A percentile compares a stretch with the other conserved stretches of the same genome.
phyloP scores from a whole-genome alignment of 306 rosid species.

The Ormosia emarginata region DNA sequence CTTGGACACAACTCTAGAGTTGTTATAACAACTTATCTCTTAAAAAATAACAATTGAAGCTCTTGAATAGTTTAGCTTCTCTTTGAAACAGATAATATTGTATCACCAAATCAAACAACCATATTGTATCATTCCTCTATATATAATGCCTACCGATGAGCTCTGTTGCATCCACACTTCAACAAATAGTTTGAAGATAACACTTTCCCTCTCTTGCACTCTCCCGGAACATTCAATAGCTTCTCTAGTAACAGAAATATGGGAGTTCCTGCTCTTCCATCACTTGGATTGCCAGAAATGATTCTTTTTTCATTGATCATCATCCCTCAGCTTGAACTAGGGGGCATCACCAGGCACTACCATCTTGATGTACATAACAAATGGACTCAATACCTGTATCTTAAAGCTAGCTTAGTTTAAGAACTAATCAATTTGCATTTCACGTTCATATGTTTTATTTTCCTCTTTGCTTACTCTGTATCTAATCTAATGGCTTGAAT shows the following conservation, averaged over 20 bases:
- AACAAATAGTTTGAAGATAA: background rate
- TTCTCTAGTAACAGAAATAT: conserved; percentile 3
- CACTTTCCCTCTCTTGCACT: background rate
- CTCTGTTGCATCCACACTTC: conserved; percentile 6
- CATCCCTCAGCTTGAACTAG: conserved; percentile 37
- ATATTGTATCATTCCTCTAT: conserved; percentile 11
- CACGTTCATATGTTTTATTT: background rate
- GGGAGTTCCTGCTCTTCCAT: conserved; percentile 23
- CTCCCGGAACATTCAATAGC: background rate
- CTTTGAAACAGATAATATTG: background rate
- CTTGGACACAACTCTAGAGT: conserved; percentile 70
- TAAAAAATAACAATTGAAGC: background rate
- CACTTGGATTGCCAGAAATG: conserved; percentile 17
- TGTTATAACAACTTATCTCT: conserved; percentile 47
- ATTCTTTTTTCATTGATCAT: conserved; percentile 22
- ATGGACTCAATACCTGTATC: background rate
- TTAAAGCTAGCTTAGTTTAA: background rate
- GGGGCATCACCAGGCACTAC: conserved; percentile 59
- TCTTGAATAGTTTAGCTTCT: conserved; percentile 13
- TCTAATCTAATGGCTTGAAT: background rate
- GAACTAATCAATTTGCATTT: background rate
- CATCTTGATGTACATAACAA: conserved; percentile 43
- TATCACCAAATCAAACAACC: conserved; percentile 1
- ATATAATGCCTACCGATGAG: conserved; percentile 13
- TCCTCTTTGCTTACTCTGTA: background rate